Base-by-base conservation (phyloP, 2,329 filamentous ascomycete species). In the Penicillium sp. region DNA sequence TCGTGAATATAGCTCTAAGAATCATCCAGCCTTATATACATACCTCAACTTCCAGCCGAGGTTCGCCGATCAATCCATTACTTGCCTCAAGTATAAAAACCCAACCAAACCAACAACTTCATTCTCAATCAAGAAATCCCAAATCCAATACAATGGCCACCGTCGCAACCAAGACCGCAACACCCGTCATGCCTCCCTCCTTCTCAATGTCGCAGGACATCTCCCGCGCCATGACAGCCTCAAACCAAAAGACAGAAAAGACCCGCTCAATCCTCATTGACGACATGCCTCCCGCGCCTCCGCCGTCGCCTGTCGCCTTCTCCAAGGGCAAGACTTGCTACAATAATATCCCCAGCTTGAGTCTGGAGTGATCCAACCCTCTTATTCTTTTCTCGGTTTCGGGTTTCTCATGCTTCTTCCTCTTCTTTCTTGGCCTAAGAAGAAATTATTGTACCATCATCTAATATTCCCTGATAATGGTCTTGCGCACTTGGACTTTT, bases 181-280 rank as follows among this genome's bases (percentile, higher is more conserved):
- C 64, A 3, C 60, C 64, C 1, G 36, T 61, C 45, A 62, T 60
- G 36, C 61, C 65, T 43, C 61, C 60, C 33, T 57, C 50, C 23
- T 59, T 55, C 48, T 72, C 72, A 50, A 51, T 55, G 46, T 71
- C 69, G 15, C 69, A 76, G 55, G 71, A 77, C 47, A 72, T 78
- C 62, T 70, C 70, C 58, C 71, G 69, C 52, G 74, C 74, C 25
- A 69, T 75, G 59, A 69, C 72, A 8, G 71, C 72, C 38, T 68
- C 70, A 21, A 53, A 49, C 16, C 70, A 69, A 27, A 76, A 72
- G 53, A 71, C 70, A 31, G 60, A 65, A 39, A 67, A 68, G 44
- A 55, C 34, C 11, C 57, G 58, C 34, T 41, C 58, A n/a, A 57
- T 44, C n/a, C 47, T 63, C 11, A 58, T 68, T 46, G 62, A 69